phyloP scores from a whole-genome alignment of 1,284 basidiomycete species.

The Microbotryum scabiosae region DNA sequence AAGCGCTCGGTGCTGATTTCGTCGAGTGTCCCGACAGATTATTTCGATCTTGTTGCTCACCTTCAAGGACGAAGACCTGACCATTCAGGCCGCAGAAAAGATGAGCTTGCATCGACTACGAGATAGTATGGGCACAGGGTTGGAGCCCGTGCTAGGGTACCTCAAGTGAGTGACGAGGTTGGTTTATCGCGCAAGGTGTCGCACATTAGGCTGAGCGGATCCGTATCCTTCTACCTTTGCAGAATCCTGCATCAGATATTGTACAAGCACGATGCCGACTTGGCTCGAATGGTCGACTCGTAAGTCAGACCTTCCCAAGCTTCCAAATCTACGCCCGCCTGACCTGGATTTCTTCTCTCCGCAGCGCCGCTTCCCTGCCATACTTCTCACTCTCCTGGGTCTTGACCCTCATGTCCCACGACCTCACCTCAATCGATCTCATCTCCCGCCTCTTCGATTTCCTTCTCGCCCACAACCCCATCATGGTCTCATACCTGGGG shows the following conservation, averaged over 20 bases:
- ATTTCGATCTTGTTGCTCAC: constrained; percentile 34
- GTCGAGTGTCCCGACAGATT: constrained; percentile 26
- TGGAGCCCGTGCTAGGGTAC: constrained; percentile 37
- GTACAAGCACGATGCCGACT: constrained; percentile 19
- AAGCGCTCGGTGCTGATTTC: neutral
- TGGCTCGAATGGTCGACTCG: constrained; percentile 26
- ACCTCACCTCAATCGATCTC: constrained; percentile 29
- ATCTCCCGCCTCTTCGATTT: constrained; percentile 36
- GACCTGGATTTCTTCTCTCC: neutral
- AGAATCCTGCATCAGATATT: constrained; percentile 31
- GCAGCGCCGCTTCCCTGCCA: constrained; percentile 33
- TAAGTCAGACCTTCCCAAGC: constrained; percentile 5
- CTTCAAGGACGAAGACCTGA: constrained; percentile 26
- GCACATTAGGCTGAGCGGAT: neutral
- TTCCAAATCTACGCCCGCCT: neutral
- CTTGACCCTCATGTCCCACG: constrained; percentile 36
- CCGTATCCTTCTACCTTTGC: neutral
- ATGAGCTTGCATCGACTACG: constrained; percentile 33
- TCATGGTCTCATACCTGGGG: constrained; percentile 36
- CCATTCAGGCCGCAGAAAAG: constrained; percentile 15
- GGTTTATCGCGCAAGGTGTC: neutral
- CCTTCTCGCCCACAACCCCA: constrained; percentile 34
- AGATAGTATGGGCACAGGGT: constrained; percentile 34
- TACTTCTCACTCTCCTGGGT: constrained; percentile 38
- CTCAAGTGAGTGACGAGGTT: constrained; percentile 24